A percentile compares a stretch with the other conserved stretches of the same genome.
Conservation (phyloP, 345 rosid species). For the Punica granatum region DNA sequence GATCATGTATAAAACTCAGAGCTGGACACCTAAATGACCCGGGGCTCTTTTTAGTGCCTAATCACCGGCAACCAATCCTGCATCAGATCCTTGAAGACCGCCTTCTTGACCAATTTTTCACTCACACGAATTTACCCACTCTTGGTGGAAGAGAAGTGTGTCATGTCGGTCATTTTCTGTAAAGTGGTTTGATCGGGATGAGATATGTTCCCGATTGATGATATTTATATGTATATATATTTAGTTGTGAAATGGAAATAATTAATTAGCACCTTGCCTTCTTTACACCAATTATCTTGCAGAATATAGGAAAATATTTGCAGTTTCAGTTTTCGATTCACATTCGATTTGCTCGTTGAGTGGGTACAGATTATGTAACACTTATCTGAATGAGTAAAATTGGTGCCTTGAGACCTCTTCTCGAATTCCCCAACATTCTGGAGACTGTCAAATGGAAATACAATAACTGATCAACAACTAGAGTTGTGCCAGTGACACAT, state of each 20-base stretch:
- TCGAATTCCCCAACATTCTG: too few species aligned
- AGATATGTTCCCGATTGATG: neutral
- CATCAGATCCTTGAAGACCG: neutral
- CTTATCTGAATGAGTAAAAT: too few species aligned
- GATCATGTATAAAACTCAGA: neutral
- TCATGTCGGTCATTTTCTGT: neutral
- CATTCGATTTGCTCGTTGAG: too few species aligned
- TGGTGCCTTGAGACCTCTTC: too few species aligned
- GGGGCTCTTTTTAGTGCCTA: neutral
- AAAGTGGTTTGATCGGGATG: neutral
- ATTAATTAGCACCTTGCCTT: too few species aligned
- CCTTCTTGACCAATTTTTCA: neutral
- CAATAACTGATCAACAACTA: too few species aligned
- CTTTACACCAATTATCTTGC: too few species aligned
- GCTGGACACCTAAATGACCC: neutral
- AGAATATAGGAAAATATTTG: too few species aligned
- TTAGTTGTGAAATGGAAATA: neutral
- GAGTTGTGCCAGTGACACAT: neutral
- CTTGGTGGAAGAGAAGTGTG: neutral
- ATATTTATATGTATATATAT: neutral
- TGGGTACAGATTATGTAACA: too few species aligned
- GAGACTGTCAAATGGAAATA: too few species aligned
- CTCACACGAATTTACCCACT: neutral
- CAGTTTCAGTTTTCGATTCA: too few species aligned
- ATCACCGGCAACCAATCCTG: neutral